Base-by-base conservation (phyloP, 2,329 filamentous ascomycete species). In the Botrytis paeoniae region DNA sequence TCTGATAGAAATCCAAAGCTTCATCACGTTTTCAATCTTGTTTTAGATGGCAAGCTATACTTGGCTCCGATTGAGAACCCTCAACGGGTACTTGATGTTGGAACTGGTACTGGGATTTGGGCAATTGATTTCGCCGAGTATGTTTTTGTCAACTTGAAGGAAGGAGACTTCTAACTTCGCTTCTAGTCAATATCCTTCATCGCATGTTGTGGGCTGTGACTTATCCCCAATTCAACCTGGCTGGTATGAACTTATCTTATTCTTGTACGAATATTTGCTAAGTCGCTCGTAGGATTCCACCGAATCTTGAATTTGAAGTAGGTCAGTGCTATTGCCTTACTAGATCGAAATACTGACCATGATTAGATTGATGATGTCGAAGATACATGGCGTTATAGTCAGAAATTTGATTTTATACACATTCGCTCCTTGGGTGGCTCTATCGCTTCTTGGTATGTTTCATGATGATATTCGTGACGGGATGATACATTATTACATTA, bases 371-470 rank as follows among this genome's bases (percentile, higher is more conserved):
- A 82, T 63, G 78, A 81, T 61, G 78, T 79, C 12, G 77, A 79
- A 70, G 78, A 81, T 51, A 79, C 77, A 73, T 78, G 79, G 74
- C 77, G 78, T 54, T 73, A 78, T 29, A 68, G 69, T 14, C 69
- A 76, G 16, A 45, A 45, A 37, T 73, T 73, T 35, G 71, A 73
- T 32, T 73, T 69, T 20, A 69, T 73, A 54, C 71, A 73, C 37
- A 66, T 66, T 29, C 71, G 71, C 51, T 76, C 77, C 22, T 32
- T 70, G 25, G 69, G 54, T 32, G 69, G 39, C 80, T 81, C 74
- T 60, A 73, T 43, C 83, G 78, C 69, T 82, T 84, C 71, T 83
- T 84, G 70, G 77, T 80, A 1, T 80, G 83, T 81, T 29, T n/a
- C 51, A 69, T 16, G 18, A 57, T 6, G 22, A 8, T 6, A 32